These are phyloP conservation scores for Cladobotryum mycophilum DNA, from an alignment of 2,329 filamentous ascomycete species.

Conservation along the genomic window DNA sequence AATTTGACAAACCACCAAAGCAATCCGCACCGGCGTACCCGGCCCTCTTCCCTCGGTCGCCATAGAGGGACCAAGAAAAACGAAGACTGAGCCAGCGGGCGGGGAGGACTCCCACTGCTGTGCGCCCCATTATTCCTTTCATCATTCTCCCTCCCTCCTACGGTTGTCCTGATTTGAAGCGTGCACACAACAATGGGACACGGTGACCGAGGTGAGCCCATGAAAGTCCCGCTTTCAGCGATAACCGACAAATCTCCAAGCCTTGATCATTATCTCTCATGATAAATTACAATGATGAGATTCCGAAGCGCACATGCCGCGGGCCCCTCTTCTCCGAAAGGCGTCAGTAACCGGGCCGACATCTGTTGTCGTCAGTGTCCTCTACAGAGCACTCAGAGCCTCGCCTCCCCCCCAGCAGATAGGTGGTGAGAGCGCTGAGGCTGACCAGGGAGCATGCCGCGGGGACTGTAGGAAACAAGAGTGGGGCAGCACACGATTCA, in stretches of 20 bases:
- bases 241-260: background rate
- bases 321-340: background rate
- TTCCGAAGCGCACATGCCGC: no score
- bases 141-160: background rate
- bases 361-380: slow-evolving; percentile 1
- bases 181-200: background rate
- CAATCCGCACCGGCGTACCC: slow-evolving; percentile 15
- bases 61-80: slow-evolving; percentile 5
- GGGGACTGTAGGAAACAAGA: slow-evolving; percentile 6
- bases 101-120: slow-evolving; percentile 7
- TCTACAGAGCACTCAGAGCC: background rate
- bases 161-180: background rate
- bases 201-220: background rate
- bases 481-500: slow-evolving; percentile 10
- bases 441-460: slow-evolving; percentile 1
- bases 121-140: slow-evolving; percentile 1
- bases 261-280: background rate
- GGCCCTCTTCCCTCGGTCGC: slow-evolving; percentile 12
- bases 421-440: background rate
- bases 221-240: background rate
- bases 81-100: slow-evolving; percentile 8
- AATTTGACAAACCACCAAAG: slow-evolving; percentile 7
- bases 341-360: slow-evolving; percentile 9
- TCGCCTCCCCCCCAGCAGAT: background rate
- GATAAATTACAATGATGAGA: no score